Percentiles rank a stretch among this genome's conserved stretches.
Evolutionary conservation across 164 flowering plant species (phyloP).

Genomic region (Magnolia sinica): DNA sequence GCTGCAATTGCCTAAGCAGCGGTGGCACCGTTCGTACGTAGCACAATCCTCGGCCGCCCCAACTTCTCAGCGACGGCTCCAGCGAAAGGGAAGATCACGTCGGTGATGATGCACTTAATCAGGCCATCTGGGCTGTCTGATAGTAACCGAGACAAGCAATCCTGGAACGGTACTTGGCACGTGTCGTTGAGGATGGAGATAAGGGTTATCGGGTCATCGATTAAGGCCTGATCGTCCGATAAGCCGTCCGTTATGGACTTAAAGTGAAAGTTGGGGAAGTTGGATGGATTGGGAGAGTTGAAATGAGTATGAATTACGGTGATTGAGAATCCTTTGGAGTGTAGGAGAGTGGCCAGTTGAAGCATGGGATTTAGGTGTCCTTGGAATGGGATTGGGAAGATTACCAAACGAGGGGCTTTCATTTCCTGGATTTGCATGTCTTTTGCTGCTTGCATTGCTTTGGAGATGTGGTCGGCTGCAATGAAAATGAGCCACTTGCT

Average conservation of each 20-base stretch:
- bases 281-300: conserved; percentile 30
- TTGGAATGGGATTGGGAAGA: conserved; percentile 42
- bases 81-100: conserved; percentile 22
- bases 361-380: conserved; percentile 58
- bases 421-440: neutral
- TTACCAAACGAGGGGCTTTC: conserved; percentile 17
- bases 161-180: conserved; percentile 21
- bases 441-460: neutral
- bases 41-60: conserved; percentile 27
- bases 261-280: conserved; percentile 30
- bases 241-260: conserved; percentile 17
- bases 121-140: conserved; percentile 4
- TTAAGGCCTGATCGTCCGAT: neutral
- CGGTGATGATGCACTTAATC: conserved; percentile 26
- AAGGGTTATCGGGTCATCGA: conserved; percentile 1
- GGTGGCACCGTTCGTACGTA: conserved; percentile 21
- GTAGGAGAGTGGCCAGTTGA: conserved; percentile 39
- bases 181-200: conserved; percentile 20
- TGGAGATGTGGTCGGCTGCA: neutral
- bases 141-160: conserved; percentile 18
- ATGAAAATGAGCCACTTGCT: no score
- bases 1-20: neutral
- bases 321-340: conserved; percentile 41
- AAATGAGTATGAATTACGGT: conserved; percentile 37
- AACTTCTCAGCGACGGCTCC: conserved; percentile 24